Evolutionary conservation across 139 green algal genomes (phyloP).

Genomic region (Edaphochlamys debaryana): DNA sequence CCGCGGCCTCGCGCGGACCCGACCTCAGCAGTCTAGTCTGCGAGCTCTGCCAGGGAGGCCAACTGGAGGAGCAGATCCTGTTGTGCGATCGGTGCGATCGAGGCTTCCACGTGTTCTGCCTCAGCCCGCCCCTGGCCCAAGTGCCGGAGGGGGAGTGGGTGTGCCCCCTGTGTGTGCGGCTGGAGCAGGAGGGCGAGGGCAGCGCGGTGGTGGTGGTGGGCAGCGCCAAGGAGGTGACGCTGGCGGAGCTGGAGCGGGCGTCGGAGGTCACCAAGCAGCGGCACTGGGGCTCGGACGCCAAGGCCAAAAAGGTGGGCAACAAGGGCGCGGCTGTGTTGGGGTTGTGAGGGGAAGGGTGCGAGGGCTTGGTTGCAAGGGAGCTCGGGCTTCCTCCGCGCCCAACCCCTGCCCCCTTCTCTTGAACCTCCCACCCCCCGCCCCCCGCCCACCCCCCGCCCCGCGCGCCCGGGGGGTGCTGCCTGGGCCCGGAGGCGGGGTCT

Average conservation of each 20-base stretch:
- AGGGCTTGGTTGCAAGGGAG: no score
- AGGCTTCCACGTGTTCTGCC: constrained; percentile 26
- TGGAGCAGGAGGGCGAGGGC: constrained; percentile 46
- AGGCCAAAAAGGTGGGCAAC: constrained; percentile 41
- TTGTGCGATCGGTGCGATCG: constrained; percentile 81
- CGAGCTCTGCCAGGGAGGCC: constrained; percentile 71
- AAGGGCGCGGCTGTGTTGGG: no score
- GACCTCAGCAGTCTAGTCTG: constrained; percentile 47
- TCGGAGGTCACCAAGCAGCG: constrained; percentile 39
- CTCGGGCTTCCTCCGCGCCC: no score
- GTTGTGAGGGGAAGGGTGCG: no score
- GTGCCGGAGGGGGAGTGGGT: constrained; percentile 87
- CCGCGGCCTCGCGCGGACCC: no score
- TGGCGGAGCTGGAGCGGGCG: constrained; percentile 73
- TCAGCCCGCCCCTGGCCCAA: constrained; percentile 19
- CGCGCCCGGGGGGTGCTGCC: no score
- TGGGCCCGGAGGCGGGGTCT: no score
- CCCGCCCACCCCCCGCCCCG: no score
- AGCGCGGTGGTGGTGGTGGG: constrained; percentile 64
- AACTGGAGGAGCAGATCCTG: constrained; percentile 83
- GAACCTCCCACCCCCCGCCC: no score
- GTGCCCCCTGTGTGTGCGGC: constrained; percentile 77
- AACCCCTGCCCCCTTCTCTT: no score
- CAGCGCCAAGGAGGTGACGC: constrained; percentile 69
- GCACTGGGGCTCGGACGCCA: constrained; percentile 51